Evolutionary conservation across 2,329 filamentous ascomycete species (phyloP).

Genomic region (Venturia carpophila): DNA sequence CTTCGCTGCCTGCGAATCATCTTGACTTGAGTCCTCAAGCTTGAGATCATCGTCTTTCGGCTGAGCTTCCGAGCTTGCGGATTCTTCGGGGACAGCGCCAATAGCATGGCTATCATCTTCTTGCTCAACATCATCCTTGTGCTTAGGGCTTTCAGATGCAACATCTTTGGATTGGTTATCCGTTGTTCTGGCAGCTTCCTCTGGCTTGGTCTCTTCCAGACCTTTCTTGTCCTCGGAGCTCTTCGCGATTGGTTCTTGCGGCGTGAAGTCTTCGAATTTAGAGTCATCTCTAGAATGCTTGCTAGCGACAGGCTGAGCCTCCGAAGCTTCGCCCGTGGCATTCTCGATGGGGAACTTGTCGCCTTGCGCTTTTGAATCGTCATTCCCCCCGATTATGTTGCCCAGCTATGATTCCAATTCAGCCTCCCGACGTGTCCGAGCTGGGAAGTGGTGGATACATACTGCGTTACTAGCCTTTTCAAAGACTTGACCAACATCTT

Average conservation of each 20-base stretch:
- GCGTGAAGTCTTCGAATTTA: background rate
- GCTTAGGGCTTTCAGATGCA: background rate
- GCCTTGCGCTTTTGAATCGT: background rate
- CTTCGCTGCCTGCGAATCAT: background rate
- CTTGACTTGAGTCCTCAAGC: background rate
- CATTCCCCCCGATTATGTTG: background rate
- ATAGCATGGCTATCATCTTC: slow-evolving; percentile 1
- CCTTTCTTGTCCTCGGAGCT: background rate
- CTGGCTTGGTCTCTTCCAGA: background rate
- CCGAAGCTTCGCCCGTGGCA: background rate
- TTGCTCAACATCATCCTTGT: background rate
- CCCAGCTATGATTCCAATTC: background rate
- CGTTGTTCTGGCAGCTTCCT: background rate
- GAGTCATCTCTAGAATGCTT: background rate
- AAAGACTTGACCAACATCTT: background rate
- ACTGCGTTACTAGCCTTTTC: background rate
- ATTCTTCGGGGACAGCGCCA: background rate
- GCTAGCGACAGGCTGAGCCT: background rate
- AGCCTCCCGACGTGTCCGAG: background rate
- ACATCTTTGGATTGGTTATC: background rate
- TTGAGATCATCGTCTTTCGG: background rate
- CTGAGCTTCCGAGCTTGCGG: background rate
- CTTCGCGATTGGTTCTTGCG: background rate
- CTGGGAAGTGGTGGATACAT: background rate
- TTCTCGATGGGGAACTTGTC: background rate